Conservation (phyloP, 768 basidiomycete species). For the Trametes gibbosa region DNA sequence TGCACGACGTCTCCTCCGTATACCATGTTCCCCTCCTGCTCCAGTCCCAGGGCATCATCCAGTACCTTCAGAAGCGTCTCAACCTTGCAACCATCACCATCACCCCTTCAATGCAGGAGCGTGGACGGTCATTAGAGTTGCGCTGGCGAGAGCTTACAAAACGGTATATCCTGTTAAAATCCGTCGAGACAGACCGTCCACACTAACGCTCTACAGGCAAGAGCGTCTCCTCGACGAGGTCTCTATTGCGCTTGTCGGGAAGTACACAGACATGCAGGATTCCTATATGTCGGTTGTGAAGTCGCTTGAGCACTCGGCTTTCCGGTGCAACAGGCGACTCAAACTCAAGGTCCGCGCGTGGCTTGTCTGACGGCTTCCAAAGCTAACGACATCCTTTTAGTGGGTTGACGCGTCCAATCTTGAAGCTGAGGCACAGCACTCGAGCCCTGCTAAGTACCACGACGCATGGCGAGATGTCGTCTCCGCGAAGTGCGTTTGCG, state of each 20-base stretch:
- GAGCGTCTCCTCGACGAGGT: constrained; percentile 90
- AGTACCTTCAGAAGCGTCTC: constrained; percentile 80
- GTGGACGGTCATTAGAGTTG: constrained; percentile 62
- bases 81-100: constrained; percentile 60
- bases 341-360: constrained; percentile 59
- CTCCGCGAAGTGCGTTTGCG: constrained; percentile 68
- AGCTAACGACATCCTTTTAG: constrained; percentile 36
- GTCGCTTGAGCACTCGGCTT: constrained; percentile 94
- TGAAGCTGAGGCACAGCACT: constrained; percentile 76
- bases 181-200: neutral
- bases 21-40: constrained; percentile 96
- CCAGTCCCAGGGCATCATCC: constrained; percentile 87
- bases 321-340: constrained; percentile 85
- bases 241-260: constrained; percentile 89
- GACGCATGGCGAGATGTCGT: constrained; percentile 95
- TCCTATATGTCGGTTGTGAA: constrained; percentile 99
- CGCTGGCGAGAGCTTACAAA: constrained; percentile 84
- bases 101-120: constrained; percentile 51
- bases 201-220: constrained; percentile 52
- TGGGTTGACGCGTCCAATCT: constrained; percentile 97
- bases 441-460: constrained; percentile 84
- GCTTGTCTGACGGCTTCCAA: no score
- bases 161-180: constrained; percentile 55
- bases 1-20: constrained; percentile 94
- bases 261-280: constrained; percentile 95